phyloP scores from a whole-genome alignment of 2,329 filamentous ascomycete genomes.

The Beauveria scarabaeidicola region DNA sequence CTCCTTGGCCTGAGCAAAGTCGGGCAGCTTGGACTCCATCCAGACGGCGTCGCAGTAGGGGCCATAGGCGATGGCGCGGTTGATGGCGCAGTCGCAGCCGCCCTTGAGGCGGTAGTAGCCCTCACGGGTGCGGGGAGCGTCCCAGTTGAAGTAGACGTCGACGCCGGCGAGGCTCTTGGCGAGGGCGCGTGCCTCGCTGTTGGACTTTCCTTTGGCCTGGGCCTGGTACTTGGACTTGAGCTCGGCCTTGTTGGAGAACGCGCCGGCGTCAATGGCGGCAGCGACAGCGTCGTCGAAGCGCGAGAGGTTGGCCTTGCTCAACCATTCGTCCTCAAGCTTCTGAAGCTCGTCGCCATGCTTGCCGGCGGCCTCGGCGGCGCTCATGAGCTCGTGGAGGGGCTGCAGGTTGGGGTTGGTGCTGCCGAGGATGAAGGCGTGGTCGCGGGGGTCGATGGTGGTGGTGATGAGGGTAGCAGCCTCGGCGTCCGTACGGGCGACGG shows the following conservation, averaged over 20 bases:
- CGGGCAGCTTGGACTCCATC: constrained; percentile 98
- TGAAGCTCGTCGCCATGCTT: constrained; percentile 77
- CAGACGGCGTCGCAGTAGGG: constrained; percentile 95
- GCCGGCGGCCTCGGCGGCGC: constrained; percentile 70
- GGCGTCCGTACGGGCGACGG: constrained; percentile 90
- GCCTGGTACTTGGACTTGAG: constrained; percentile 59
- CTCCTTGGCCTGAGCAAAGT: constrained; percentile 82
- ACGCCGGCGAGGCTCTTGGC: constrained; percentile 68
- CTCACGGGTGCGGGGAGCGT: constrained; percentile 83
- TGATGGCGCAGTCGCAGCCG: constrained; percentile 83
- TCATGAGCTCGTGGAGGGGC: constrained; percentile 85
- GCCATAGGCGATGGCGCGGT: constrained; percentile 83
- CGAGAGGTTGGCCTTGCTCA: constrained; percentile 66
- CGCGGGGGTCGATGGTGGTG: constrained; percentile 88
- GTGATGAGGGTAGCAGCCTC: constrained; percentile 97
- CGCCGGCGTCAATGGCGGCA: constrained; percentile 66
- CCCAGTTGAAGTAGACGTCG: constrained; percentile 92
- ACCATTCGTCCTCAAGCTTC: constrained; percentile 87
- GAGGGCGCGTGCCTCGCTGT: constrained; percentile 69
- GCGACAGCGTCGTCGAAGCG: constrained; percentile 86
- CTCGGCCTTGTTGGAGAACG: constrained; percentile 58
- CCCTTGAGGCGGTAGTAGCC: constrained; percentile 92
- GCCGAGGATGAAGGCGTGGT: constrained; percentile 90
- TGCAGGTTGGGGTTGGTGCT: constrained; percentile 76
- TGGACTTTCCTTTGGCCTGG: constrained; percentile 73